Conservation (phyloP, 176 grass and related monocot genomes). For the Themeda triandra region DNA sequence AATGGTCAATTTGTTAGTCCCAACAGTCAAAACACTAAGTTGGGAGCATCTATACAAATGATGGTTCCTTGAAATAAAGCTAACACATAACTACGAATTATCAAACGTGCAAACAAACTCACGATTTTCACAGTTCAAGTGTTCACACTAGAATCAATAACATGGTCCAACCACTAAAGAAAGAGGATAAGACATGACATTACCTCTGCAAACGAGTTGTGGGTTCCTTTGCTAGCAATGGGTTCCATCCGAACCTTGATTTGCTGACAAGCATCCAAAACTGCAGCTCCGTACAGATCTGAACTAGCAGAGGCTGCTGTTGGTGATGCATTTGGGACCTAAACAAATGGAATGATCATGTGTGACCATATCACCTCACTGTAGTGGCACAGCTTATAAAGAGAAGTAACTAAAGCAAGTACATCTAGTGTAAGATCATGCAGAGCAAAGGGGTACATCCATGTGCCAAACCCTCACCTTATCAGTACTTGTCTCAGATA, state of each 20-base stretch:
- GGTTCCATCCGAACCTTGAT: slow-evolving; percentile 90
- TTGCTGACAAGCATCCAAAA: slow-evolving; percentile 95
- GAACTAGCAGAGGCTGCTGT: slow-evolving; percentile 96
- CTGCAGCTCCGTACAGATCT: slow-evolving; percentile 93
- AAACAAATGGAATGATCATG: slow-evolving; percentile 27
- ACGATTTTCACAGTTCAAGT: background rate
- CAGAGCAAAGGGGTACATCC: background rate
- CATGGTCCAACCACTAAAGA: background rate
- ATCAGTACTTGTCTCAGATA: slow-evolving; percentile 97
- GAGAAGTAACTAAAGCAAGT: background rate
- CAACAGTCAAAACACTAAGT: background rate
- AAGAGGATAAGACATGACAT: slow-evolving; percentile 14
- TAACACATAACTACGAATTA: background rate
- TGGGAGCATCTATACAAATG: background rate
- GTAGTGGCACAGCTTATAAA: background rate
- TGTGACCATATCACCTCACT: background rate
- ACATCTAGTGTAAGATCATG: background rate
- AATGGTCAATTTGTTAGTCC: background rate
- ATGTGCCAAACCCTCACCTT: slow-evolving; percentile 54
- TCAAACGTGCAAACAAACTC: background rate
- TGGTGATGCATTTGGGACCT: slow-evolving; percentile 94
- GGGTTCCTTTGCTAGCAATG: slow-evolving; percentile 53
- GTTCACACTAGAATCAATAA: background rate
- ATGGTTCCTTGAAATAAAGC: background rate
- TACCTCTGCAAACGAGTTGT: slow-evolving; percentile 92